Evolutionary conservation across 495 filamentous ascomycete species (phyloP).

Genomic region (Aspergillus coremiiformis): DNA sequence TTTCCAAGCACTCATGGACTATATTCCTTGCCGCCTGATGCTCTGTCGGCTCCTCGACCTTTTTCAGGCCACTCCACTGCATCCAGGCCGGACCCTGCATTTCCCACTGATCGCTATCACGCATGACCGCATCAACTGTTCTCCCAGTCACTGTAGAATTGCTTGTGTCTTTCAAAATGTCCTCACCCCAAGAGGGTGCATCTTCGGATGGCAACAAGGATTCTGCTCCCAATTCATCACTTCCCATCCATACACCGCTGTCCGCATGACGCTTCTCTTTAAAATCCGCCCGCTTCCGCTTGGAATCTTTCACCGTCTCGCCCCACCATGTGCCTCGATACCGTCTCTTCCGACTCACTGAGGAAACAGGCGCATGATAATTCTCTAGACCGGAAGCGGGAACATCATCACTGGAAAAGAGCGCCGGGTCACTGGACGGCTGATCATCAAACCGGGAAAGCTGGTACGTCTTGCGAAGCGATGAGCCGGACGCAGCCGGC

Average conservation of each 20-base stretch:
- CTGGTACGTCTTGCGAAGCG: conserved; percentile 27
- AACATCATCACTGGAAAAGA: conserved; percentile 75
- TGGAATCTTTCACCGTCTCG: conserved; percentile 44
- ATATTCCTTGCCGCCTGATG: conserved; percentile 30
- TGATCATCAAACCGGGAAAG: conserved; percentile 37
- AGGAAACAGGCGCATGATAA: conserved; percentile 42
- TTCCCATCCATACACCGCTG: conserved; percentile 77
- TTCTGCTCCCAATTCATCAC: conserved; percentile 43
- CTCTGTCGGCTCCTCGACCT: conserved; percentile 28
- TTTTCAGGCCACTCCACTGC: conserved; percentile 12
- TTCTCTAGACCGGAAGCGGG: conserved; percentile 62
- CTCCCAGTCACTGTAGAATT: conserved; percentile 9
- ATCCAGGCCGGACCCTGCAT: conserved; percentile 1
- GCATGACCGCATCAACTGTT: background rate
- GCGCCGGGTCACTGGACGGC: conserved; percentile 63
- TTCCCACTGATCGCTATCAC: background rate
- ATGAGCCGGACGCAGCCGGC: conserved; percentile 12
- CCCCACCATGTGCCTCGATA: conserved; percentile 68
- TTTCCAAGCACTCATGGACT: conserved; percentile 53
- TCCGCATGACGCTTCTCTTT: conserved; percentile 57
- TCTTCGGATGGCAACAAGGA: conserved; percentile 32
- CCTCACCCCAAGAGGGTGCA: conserved; percentile 32
- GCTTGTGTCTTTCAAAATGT: conserved; percentile 25
- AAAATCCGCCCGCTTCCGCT: conserved; percentile 50
- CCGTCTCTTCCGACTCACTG: conserved; percentile 50